These are phyloP conservation scores for Botrytis fabae DNA, from an alignment of 2,329 filamentous ascomycete species.

Conservation along the genomic window DNA sequence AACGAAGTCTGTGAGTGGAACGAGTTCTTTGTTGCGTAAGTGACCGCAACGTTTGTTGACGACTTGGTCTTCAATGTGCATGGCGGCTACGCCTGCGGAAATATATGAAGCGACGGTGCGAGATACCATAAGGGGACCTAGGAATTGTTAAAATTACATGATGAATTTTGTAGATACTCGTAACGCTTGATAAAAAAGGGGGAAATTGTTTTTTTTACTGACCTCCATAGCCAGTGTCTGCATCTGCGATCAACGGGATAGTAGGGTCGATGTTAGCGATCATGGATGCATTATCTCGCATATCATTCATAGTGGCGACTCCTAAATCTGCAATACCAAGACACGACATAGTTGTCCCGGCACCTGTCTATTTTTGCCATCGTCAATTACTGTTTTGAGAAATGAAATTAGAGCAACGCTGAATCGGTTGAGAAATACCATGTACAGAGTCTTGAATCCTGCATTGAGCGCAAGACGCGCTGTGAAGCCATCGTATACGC, in stretches of 20 bases:
- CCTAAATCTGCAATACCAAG: slow-evolving; percentile 53
- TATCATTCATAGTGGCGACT: slow-evolving; percentile 52
- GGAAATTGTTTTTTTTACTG: neutral
- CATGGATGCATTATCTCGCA: slow-evolving; percentile 55
- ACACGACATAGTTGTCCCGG: slow-evolving; percentile 50
- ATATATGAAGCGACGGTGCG: slow-evolving; percentile 39
- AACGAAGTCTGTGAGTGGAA: slow-evolving; percentile 41
- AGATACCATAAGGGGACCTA: slow-evolving; percentile 46
- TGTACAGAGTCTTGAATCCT: slow-evolving; percentile 67
- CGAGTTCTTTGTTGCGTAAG: slow-evolving; percentile 60
- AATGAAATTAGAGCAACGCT: neutral
- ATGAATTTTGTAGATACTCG: neutral
- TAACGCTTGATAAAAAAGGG: neutral
- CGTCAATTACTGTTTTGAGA: neutral
- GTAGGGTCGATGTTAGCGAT: slow-evolving; percentile 51
- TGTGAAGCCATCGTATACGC: slow-evolving; percentile 68
- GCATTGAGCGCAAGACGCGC: slow-evolving; percentile 61
- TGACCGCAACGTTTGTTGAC: slow-evolving; percentile 66
- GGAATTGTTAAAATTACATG: neutral
- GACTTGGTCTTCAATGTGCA: slow-evolving; percentile 66
- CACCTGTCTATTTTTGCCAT: slow-evolving; percentile 46
- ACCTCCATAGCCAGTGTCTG: slow-evolving; percentile 55
- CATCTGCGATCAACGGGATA: slow-evolving; percentile 52
- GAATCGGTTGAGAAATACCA: slow-evolving; percentile 43
- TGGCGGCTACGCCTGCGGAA: slow-evolving; percentile 54